A percentile compares a stretch with the other conserved stretches of the same genome.
Evolutionary conservation across 306 rosid species (phyloP).

Genomic region (Echinosophora koreensis): DNA sequence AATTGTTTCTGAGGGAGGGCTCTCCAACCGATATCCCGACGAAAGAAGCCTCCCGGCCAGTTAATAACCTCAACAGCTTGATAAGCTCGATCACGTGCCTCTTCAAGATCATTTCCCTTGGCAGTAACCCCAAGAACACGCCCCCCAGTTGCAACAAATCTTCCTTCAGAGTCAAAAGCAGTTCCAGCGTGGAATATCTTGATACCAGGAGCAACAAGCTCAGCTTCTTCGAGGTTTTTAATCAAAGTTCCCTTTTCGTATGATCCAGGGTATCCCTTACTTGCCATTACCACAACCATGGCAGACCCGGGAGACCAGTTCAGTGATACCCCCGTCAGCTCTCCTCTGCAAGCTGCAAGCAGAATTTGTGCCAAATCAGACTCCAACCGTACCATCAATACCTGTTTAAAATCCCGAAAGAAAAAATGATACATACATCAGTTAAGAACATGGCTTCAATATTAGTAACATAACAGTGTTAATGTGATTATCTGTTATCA

Average conservation of each 20-base stretch:
- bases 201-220: constrained; percentile 71
- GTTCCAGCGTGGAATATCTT: constrained; percentile 97
- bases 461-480: constrained; percentile 18
- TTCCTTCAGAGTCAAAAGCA: constrained; percentile 72
- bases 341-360: constrained; percentile 94
- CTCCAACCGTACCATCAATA: constrained; percentile 90
- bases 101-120: constrained; percentile 81
- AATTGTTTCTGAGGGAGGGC: constrained; percentile 73
- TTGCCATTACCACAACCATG: constrained; percentile 99
- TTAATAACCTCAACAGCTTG: constrained; percentile 70
- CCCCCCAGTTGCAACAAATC: constrained; percentile 81
- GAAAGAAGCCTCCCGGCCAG: constrained; percentile 92
- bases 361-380: constrained; percentile 90
- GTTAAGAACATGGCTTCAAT: constrained; percentile 32
- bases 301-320: constrained; percentile 93
- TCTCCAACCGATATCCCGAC: constrained; percentile 96
- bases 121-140: constrained; percentile 97
- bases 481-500: constrained; percentile 21
- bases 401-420: constrained; percentile 59
- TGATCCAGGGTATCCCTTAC: constrained; percentile 87
- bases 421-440: background rate
- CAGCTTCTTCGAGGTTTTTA: constrained; percentile 80
- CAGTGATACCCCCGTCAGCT: constrained; percentile 75
- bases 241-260: constrained; percentile 92
- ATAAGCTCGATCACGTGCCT: constrained; percentile 80